Conservation (phyloP, 2,329 filamentous ascomycete species). For the Ploettnerulaceae sp. region DNA sequence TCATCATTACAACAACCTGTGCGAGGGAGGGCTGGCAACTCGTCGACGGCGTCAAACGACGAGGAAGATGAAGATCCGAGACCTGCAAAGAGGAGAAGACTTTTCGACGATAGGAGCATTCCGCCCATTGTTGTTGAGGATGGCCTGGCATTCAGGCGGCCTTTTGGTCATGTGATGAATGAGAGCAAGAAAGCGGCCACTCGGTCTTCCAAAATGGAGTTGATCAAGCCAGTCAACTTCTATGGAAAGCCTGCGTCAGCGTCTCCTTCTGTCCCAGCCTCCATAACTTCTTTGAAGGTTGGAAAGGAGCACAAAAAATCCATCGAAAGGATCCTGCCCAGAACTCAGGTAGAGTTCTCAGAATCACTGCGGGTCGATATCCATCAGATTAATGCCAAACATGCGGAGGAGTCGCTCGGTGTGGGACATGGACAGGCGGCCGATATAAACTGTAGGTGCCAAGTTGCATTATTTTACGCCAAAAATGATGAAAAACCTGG, state of each 20-base stretch:
- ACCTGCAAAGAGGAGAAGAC: constrained; percentile 27
- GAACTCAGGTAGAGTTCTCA: constrained; percentile 17
- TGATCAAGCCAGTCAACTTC: constrained; percentile 20
- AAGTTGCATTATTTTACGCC: constrained; percentile 19
- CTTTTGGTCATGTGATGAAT: constrained; percentile 20
- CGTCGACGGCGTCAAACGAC: constrained; percentile 12
- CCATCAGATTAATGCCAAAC: constrained; percentile 13
- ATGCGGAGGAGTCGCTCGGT: background rate
- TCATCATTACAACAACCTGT: constrained; percentile 16
- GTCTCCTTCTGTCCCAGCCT: background rate
- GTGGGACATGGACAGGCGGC: background rate
- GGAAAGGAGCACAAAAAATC: constrained; percentile 4
- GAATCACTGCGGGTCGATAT: constrained; percentile 25
- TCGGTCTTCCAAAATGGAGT: constrained; percentile 10
- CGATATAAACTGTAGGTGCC: constrained; percentile 21
- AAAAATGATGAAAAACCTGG: constrained; percentile 19
- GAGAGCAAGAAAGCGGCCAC: constrained; percentile 12
- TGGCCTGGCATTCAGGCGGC: constrained; percentile 2
- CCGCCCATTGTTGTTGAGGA: constrained; percentile 1
- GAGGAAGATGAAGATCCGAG: constrained; percentile 25
- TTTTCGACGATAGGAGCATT: background rate
- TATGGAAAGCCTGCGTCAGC: constrained; percentile 12
- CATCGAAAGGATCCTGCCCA: constrained; percentile 12
- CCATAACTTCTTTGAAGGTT: background rate
- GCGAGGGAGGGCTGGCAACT: constrained; percentile 8